A percentile compares a stretch with the other conserved stretches of the same genome.
Evolutionary conservation across 2,329 filamentous ascomycete species (phyloP).

Genomic region (Xylariales sp.): DNA sequence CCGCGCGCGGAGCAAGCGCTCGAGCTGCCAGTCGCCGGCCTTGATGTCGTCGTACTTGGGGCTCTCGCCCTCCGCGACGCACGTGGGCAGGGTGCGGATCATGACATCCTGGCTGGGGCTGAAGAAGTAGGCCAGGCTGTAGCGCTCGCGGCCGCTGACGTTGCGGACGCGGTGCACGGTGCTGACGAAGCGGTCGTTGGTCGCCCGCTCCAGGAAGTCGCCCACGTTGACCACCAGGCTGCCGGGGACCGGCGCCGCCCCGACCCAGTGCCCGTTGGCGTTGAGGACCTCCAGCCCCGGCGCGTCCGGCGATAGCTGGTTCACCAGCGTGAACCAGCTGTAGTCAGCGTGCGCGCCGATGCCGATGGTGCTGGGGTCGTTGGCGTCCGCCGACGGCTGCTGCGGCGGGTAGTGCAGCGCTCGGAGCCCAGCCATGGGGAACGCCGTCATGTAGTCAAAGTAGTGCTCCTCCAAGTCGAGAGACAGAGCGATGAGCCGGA

Average conservation of each 20-base stretch:
- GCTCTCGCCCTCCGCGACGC: slow-evolving; percentile 7
- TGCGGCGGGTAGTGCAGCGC: slow-evolving; percentile 38
- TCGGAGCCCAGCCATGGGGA: slow-evolving; percentile 37
- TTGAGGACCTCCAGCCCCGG: slow-evolving; percentile 43
- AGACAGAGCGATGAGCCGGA: slow-evolving; percentile 16
- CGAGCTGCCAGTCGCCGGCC: slow-evolving; percentile 8
- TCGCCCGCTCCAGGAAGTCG: slow-evolving; percentile 36
- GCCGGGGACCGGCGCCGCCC: slow-evolving; percentile 33
- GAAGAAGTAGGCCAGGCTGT: slow-evolving; percentile 43
- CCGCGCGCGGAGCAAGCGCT: slow-evolving; percentile 8
- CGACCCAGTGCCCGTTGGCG: slow-evolving; percentile 32
- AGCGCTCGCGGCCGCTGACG: slow-evolving; percentile 23
- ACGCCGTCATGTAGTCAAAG: slow-evolving; percentile 34
- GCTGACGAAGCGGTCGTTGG: slow-evolving; percentile 36
- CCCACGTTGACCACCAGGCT: slow-evolving; percentile 40
- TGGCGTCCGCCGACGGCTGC: slow-evolving; percentile 6
- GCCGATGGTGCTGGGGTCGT: slow-evolving; percentile 24
- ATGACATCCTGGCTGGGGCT: slow-evolving; percentile 37
- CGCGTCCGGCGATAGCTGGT: slow-evolving; percentile 37
- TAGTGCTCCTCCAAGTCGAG: slow-evolving; percentile 20
- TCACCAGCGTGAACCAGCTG: slow-evolving; percentile 41
- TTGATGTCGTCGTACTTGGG: slow-evolving; percentile 7
- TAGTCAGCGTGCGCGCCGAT: slow-evolving; percentile 37
- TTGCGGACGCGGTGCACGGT: slow-evolving; percentile 39
- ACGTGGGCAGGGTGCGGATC: slow-evolving; percentile 25